Conservation (phyloP, 2,329 filamentous ascomycete genomes). For the Cladosporium colombiae region DNA sequence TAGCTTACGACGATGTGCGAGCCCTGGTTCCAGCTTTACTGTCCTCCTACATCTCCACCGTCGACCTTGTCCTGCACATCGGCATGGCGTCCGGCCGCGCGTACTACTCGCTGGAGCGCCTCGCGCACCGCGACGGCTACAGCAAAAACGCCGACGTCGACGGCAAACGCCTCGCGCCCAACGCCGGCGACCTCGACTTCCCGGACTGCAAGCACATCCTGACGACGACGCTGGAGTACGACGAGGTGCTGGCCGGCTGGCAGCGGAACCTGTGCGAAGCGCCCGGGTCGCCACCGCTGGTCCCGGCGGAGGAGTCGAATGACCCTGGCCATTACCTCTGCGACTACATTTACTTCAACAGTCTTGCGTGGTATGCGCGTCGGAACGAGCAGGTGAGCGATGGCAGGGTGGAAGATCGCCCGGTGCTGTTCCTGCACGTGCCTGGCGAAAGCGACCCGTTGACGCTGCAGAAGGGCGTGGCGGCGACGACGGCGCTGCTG, state of each 20-base stretch:
- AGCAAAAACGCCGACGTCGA: constrained; percentile 66
- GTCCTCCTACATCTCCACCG: constrained; percentile 44
- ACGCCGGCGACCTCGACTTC: constrained; percentile 31
- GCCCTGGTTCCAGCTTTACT: constrained; percentile 65
- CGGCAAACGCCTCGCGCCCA: constrained; percentile 40
- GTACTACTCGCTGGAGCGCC: constrained; percentile 71
- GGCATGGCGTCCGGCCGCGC: constrained; percentile 70
- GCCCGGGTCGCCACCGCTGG: not conserved
- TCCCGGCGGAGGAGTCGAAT: constrained; percentile 24
- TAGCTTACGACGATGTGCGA: constrained; percentile 69
- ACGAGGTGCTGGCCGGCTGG: constrained; percentile 34
- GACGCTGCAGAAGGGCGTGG: constrained; percentile 36
- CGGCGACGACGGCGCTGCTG: constrained; percentile 35
- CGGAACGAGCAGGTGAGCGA: constrained; percentile 27
- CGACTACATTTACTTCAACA: constrained; percentile 48
- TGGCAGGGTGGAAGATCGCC: constrained; percentile 28
- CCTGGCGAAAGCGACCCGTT: constrained; percentile 40
- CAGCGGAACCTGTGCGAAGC: constrained; percentile 28
- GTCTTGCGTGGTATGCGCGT: constrained; percentile 38
- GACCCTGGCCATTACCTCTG: constrained; percentile 48
- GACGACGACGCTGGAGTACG: constrained; percentile 34
- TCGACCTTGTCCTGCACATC: constrained; percentile 74
- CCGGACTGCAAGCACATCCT: constrained; percentile 34
- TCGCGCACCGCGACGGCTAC: constrained; percentile 73
- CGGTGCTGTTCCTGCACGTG: constrained; percentile 47